These are phyloP conservation scores for Barnettozyma wickerhamii DNA, from an alignment of 805 yeast species.

Conservation along the genomic window DNA sequence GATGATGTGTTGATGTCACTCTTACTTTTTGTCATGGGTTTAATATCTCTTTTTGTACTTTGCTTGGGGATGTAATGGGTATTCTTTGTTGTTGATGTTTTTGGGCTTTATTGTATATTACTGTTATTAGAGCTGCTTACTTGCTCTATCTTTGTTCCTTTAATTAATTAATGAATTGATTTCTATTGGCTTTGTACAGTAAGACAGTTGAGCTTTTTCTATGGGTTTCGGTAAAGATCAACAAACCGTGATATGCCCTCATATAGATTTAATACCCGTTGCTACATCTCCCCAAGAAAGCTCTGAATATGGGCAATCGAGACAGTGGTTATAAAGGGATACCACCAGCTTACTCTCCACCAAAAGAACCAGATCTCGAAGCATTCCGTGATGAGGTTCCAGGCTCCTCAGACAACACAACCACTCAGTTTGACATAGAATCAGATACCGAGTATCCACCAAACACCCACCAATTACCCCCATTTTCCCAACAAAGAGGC, in stretches of 20 bases:
- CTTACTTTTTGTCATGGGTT: conserved; percentile 3
- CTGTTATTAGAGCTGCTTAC: neutral
- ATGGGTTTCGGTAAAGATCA: no score
- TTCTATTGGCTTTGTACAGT: no score
- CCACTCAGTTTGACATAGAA: neutral
- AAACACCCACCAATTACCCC: neutral
- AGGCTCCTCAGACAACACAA: neutral
- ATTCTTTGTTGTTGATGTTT: neutral
- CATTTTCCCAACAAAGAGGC: neutral
- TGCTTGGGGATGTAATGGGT: conserved; percentile 10
- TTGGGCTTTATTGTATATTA: neutral
- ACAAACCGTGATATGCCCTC: no score
- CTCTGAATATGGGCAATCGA: no score
- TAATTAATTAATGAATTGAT: neutral
- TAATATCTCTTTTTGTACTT: neutral
- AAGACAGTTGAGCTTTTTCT: no score
- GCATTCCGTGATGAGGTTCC: neutral
- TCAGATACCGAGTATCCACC: neutral
- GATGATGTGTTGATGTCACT: conserved; percentile 1
- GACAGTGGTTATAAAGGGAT: no score
- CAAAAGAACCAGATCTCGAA: neutral
- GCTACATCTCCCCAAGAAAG: no score
- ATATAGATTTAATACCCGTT: no score
- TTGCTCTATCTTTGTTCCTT: neutral
- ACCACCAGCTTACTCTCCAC: neutral